phyloP scores from a whole-genome alignment of 2,329 filamentous ascomycete genomes.

The Diaporthe longicolla region DNA sequence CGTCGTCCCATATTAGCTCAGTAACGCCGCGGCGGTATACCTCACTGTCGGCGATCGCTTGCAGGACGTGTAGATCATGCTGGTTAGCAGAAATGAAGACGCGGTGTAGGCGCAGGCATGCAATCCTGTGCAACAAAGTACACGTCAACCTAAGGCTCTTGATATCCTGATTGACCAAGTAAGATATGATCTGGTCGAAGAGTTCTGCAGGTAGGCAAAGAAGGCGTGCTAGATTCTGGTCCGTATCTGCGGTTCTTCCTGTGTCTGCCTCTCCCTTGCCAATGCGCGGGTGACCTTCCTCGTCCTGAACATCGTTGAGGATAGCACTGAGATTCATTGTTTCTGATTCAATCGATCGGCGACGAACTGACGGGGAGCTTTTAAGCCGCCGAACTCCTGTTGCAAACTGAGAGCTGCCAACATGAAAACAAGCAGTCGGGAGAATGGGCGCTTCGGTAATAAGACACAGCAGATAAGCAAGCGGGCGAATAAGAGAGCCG shows the following conservation, averaged over 20 bases:
- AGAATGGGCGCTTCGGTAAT: no score
- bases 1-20: constrained; percentile 31
- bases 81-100: constrained; percentile 13
- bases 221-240: neutral
- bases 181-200: neutral
- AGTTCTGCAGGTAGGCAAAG: constrained; percentile 3
- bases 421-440: no score
- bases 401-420: no score
- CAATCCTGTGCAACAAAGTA: neutral
- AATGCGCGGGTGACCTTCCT: neutral
- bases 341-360: neutral
- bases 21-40: neutral
- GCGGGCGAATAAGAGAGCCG: no score
- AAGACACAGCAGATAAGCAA: no score
- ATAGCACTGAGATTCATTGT: constrained; percentile 14
- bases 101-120: neutral
- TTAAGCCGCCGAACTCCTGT: no score
- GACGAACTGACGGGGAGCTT: no score
- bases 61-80: constrained; percentile 2
- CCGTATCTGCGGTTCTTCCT: neutral
- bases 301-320: neutral
- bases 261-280: neutral
- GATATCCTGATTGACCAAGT: constrained; percentile 6
- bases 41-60: constrained; percentile 18
- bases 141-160: constrained; percentile 18